Percentiles rank a stretch among this genome's conserved stretches.
Evolutionary conservation across 2,329 filamentous ascomycete species (phyloP).

Genomic region (Verticillium albo-atrum): DNA sequence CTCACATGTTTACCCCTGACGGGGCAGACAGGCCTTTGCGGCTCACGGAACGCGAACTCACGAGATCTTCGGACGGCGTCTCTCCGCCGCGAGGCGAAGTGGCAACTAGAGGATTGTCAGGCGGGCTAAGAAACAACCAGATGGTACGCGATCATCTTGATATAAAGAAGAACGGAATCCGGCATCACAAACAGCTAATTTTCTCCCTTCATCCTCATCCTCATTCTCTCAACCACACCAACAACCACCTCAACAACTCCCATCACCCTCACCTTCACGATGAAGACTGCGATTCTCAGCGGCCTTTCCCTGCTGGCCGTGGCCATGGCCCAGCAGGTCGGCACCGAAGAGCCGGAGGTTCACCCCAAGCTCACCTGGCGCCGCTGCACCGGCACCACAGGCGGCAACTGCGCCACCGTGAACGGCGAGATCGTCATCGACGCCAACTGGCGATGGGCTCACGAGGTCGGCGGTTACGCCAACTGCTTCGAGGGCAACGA

Average conservation of each 20-base stretch:
- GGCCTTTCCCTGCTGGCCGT: conserved; percentile 14
- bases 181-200: neutral
- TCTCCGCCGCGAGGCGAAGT: neutral
- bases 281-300: conserved; percentile 10
- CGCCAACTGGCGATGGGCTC: conserved; percentile 45
- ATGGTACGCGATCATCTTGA: neutral
- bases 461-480: conserved; percentile 27
- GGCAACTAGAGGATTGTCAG: neutral
- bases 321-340: conserved; percentile 17
- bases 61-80: neutral
- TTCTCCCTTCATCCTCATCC: conserved; percentile 1
- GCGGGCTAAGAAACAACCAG: neutral
- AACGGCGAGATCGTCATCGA: conserved; percentile 39
- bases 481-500: conserved; percentile 40
- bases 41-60: neutral
- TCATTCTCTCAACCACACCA: neutral
- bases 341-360: conserved; percentile 16
- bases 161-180: conserved; percentile 1
- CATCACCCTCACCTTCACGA: conserved; percentile 2
- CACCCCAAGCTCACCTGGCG: conserved; percentile 21
- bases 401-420: conserved; percentile 29
- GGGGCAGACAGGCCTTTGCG: neutral
- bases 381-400: conserved; percentile 15
- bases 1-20: neutral
- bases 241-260: neutral